Percentiles rank a stretch among this genome's conserved stretches.
Conservation (phyloP, 1,284 basidiomycete genomes). For the Malassezia nana region DNA sequence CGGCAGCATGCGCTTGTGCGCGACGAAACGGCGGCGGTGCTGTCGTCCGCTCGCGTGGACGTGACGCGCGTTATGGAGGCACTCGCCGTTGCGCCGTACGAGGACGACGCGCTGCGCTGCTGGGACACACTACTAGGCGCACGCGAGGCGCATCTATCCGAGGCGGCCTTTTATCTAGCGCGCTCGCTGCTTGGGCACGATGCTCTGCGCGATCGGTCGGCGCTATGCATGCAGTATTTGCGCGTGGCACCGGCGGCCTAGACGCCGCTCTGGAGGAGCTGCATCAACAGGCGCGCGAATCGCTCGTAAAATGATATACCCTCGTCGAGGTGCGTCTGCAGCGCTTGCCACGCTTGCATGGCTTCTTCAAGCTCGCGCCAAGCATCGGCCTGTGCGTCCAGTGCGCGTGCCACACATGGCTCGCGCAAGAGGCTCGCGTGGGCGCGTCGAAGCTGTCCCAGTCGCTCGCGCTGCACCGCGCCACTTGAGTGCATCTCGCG, state of each 20-base stretch:
- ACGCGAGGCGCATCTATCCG: background rate
- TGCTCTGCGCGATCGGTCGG: background rate
- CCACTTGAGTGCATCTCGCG: background rate
- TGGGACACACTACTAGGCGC: constrained; percentile 3
- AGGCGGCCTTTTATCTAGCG: background rate
- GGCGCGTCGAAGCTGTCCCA: background rate
- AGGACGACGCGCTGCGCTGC: background rate
- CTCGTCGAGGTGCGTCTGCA: background rate
- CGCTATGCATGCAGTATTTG: background rate
- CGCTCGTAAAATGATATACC: constrained; percentile 8
- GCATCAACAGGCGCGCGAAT: background rate
- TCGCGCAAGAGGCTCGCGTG: background rate
- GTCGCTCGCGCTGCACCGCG: background rate
- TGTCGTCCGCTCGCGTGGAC: background rate
- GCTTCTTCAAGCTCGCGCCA: background rate
- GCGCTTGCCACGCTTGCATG: background rate
- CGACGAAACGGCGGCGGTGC: background rate
- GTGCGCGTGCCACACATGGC: background rate
- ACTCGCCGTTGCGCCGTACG: background rate
- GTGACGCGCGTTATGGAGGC: background rate
- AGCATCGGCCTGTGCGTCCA: constrained; percentile 3
- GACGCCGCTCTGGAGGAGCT: background rate
- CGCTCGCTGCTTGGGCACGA: background rate
- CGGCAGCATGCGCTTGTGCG: background rate
- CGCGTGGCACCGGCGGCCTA: background rate